These are phyloP conservation scores for Thyridium curvatum DNA, from an alignment of 2,329 filamentous ascomycete genomes.

Conservation along the genomic window DNA sequence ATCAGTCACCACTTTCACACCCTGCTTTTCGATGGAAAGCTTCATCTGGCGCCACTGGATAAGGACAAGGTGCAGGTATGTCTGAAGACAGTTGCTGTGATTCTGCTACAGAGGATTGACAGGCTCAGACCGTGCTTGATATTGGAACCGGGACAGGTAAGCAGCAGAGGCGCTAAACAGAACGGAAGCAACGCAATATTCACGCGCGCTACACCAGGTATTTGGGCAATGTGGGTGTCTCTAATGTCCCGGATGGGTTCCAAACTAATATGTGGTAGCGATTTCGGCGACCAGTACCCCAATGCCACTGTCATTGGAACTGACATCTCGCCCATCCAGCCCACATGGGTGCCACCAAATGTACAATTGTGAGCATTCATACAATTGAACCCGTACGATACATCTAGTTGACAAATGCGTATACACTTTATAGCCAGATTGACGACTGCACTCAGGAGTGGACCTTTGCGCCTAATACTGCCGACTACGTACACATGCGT, in stretches of 20 bases:
- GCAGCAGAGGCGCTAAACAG: too few relatives aligned
- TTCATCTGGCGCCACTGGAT: background rate
- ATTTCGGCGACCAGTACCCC: slow-evolving; percentile 36
- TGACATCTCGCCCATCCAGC: slow-evolving; percentile 53
- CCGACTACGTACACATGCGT: slow-evolving; percentile 50
- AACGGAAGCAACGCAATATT: too few relatives aligned
- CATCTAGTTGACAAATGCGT: too few relatives aligned
- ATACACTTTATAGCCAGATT: background rate
- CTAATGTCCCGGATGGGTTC: too few relatives aligned
- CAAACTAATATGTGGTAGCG: slow-evolving; percentile 26
- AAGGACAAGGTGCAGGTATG: slow-evolving; percentile 3
- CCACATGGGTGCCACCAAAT: slow-evolving; percentile 50
- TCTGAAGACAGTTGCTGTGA: background rate
- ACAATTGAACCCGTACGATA: too few relatives aligned
- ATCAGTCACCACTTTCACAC: too few relatives aligned
- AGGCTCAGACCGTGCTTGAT: slow-evolving; percentile 6
- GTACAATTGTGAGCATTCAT: slow-evolving; percentile 27
- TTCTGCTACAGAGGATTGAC: background rate
- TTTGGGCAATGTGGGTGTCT: slow-evolving; percentile 10
- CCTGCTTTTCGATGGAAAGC: too few relatives aligned
- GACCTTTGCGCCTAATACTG: slow-evolving; percentile 36
- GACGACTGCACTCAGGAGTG: slow-evolving; percentile 11
- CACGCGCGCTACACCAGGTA: background rate
- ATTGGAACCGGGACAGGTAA: slow-evolving; percentile 9
- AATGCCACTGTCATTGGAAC: slow-evolving; percentile 41